phyloP scores from a whole-genome alignment of 2,329 filamentous ascomycete genomes.

The Neonectria ditissima region DNA sequence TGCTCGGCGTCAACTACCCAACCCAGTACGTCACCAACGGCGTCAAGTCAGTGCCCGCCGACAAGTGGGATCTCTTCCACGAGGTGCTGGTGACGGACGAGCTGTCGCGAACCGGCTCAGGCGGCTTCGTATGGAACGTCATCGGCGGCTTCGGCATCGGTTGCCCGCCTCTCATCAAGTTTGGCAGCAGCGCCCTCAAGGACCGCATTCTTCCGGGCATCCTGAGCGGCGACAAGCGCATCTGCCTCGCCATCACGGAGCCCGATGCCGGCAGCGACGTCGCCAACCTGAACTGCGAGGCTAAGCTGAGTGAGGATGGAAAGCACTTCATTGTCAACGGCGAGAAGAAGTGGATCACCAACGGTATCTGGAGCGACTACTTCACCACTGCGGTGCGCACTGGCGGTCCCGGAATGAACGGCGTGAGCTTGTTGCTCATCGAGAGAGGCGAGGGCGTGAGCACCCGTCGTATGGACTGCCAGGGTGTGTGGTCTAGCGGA shows the following conservation, averaged over 20 bases:
- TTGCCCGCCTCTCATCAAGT: constrained; percentile 90
- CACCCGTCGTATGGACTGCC: constrained; percentile 97
- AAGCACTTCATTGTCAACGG: constrained; percentile 99
- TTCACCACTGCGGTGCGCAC: constrained; percentile 97
- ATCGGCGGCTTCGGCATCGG: constrained; percentile 98
- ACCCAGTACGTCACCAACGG: constrained; percentile 75
- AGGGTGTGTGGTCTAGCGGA: constrained; percentile 94
- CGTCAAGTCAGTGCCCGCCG: constrained; percentile 81
- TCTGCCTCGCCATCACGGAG: constrained; percentile 97
- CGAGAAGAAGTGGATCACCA: constrained; percentile 99
- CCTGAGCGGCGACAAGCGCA: constrained; percentile 92
- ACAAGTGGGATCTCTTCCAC: constrained; percentile 99
- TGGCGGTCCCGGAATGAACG: constrained; percentile 89
- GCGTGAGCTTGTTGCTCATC: constrained; percentile 89
- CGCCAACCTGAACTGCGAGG: constrained; percentile 94
- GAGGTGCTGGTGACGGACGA: constrained; percentile 97
- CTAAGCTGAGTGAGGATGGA: constrained; percentile 92
- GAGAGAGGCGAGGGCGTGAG: constrained; percentile 90
- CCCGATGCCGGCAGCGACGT: constrained; percentile 96
- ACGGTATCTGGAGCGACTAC: constrained; percentile 96
- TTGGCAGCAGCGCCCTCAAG: constrained; percentile 85
- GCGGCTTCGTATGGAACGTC: constrained; percentile 96
- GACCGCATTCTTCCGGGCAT: constrained; percentile 91
- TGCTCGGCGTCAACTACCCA: constrained; percentile 87
- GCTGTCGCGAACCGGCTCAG: constrained; percentile 86